Evolutionary conservation across 495 filamentous ascomycete genomes (phyloP).

Genomic region (Aspergillus ellipticus): DNA sequence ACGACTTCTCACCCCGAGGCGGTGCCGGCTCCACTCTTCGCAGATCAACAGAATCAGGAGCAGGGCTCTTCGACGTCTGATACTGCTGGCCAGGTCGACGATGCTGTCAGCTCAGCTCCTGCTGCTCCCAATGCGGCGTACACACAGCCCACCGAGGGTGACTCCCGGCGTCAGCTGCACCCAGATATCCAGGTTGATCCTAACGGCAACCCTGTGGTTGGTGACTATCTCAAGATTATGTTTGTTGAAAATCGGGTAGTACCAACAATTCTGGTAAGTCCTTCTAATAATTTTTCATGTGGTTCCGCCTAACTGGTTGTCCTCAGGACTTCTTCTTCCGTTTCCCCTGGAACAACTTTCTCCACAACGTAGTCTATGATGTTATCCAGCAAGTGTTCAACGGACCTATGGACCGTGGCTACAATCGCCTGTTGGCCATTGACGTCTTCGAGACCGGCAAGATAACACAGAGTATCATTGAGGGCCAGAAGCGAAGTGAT

Average conservation of each 20-base stretch:
- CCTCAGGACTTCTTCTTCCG: slow-evolving; percentile 89
- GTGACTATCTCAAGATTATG: slow-evolving; percentile 93
- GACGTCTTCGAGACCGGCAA: slow-evolving; percentile 87
- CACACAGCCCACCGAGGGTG: slow-evolving; percentile 28
- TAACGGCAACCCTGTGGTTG: slow-evolving; percentile 84
- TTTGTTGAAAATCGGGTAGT: slow-evolving; percentile 94
- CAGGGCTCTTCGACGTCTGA: slow-evolving; percentile 13
- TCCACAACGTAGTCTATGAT: slow-evolving; percentile 99
- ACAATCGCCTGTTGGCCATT: slow-evolving; percentile 87
- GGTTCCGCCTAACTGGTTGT: slow-evolving; percentile 4
- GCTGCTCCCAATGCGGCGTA: slow-evolving; percentile 21
- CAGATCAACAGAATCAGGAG: slow-evolving; percentile 28
- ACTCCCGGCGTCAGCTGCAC: slow-evolving; percentile 32
- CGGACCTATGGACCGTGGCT: slow-evolving; percentile 93
- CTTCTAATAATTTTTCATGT: background rate
- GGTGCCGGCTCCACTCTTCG: slow-evolving; percentile 64
- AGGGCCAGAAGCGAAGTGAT: slow-evolving; percentile 84
- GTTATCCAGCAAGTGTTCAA: slow-evolving; percentile 99
- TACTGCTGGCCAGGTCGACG: slow-evolving; percentile 18
- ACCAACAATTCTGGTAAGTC: slow-evolving; percentile 88
- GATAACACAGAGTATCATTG: slow-evolving; percentile 86
- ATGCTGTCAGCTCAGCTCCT: slow-evolving; percentile 21
- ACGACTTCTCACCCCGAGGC: slow-evolving; percentile 60
- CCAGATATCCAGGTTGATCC: slow-evolving; percentile 54
- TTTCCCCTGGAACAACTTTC: slow-evolving; percentile 99